Evolutionary conservation across 306 rosid genomes (phyloP), one percentile per base, ranked within the genome.

Genomic region (Cucumis sativus): DNA sequence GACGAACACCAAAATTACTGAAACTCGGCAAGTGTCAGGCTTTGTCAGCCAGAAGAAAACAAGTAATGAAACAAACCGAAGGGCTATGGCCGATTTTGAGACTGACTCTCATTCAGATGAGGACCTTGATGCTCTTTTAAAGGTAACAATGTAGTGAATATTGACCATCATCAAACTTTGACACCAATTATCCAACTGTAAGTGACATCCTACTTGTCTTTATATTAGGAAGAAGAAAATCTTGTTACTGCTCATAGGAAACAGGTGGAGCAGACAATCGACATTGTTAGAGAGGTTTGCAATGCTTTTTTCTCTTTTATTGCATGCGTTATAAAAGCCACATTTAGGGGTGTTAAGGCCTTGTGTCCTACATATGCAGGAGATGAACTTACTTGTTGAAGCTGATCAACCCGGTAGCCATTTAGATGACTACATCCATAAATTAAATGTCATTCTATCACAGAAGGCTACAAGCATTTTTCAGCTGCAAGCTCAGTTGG

Each of bases 371-470:
- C 66, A 40, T 57, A 75, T 85, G 77, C 89, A 94, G 98, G 98
- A 94, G 80, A 94, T 94, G 97, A 85, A 88, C 88, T 85, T 94
- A 79, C 88, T 94, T 5, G 91, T 84, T 77, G 86, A 87, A 82
- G 96, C 92, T 55, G 98, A 92, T 30, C 88, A 92, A 43, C 98
- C 96, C 33, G 98, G 96, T 79, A 94, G 91, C 87, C 96, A 83
- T 51, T 78, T 94, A 73, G 92, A 85, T 81, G 87, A 84, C 69
- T 94, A 94, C 75, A 79, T 94, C 76, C 77, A 85, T 57, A 92
- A 90, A 84, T 80, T 94, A 80, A 89, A 92, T 78, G 82, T 87
- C 80, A 80, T 92, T 84, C 93, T 92, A 78, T 89, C 97, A 8
- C 91, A 89, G 85, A 94, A 94, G 79, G 93, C 98, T 28, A 82